Evolutionary conservation across 1,139 yeast species (phyloP), one percentile per base, ranked within the genome.

Genomic region (Suhomyces atakaporum): DNA sequence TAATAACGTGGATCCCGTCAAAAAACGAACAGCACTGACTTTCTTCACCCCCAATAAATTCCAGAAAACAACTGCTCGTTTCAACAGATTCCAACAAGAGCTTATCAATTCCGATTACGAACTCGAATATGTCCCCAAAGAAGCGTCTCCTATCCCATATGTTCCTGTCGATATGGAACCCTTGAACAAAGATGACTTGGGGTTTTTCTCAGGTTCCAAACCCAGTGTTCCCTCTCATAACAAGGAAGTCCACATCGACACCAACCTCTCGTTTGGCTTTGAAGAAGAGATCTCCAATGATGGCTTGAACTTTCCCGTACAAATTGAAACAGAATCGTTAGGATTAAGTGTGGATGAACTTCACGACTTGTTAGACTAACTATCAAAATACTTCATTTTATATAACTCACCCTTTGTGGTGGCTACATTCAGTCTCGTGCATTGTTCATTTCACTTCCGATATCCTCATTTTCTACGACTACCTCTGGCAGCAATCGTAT

Each of bases 301-400:
- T 19, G 36, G 36, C 5, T 26, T 33, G 14, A 33, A 28, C 16
- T 31, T 27, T 31, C 35, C 34, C n/a, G 24, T 30, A 14, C 15
- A n/a, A 7, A n/a, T 5, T 10, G 25, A 25, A 22, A 14, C 10
- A 9, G 25, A 42, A 25, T 27, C 7, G 25, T 39, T 65, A 9
- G 76, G 75, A 1, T 60, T 70, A 39, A 53, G 58, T 14, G 51
- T 51, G 10, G 54, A 59, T 16, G 76, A 70, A 33, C 55, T 70
- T 33, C 51, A 59, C 32, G 69, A 62, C 33, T 58, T 70, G 43
- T 57, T 70, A 40, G 73, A 67, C 51, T 65, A 53, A n/a, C n/a
- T n/a, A n/a, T n/a, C n/a, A n/a, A n/a, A n/a, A n/a, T n/a, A n/a
- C n/a, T n/a, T n/a, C n/a, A n/a, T n/a, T n/a, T n/a, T n/a, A n/a